phyloP scores from a whole-genome alignment of 768 basidiomycete species.

The Fibroporia radiculosa region DNA sequence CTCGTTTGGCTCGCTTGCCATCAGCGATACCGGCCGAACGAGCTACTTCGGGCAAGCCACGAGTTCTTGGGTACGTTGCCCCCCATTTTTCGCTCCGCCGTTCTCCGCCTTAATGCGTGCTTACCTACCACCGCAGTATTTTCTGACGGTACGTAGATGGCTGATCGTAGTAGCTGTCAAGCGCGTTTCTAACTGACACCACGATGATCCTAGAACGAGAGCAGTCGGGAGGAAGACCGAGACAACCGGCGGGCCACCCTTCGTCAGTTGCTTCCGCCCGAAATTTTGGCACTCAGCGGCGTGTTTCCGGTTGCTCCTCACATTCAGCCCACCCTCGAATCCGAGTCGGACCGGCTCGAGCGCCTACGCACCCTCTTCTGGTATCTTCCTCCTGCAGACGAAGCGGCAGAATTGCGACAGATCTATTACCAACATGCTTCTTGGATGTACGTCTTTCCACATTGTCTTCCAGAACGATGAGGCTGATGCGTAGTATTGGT shows the following conservation, averaged over 20 bases:
- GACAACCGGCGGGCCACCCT: constrained; percentile 41
- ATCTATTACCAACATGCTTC: constrained; percentile 60
- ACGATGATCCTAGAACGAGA: constrained; percentile 46
- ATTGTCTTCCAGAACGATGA: neutral
- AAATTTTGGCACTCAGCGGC: constrained; percentile 56
- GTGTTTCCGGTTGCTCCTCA: constrained; percentile 53
- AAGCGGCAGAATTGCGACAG: constrained; percentile 52
- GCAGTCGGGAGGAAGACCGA: constrained; percentile 45
- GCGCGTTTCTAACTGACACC: constrained; percentile 7
- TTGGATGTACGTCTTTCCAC: constrained; percentile 47
- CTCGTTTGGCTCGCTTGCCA: constrained; percentile 74
- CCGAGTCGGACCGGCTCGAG: constrained; percentile 22
- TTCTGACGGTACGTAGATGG: constrained; percentile 50
- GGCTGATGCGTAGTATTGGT: constrained; percentile 1
- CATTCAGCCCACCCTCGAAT: constrained; percentile 27
- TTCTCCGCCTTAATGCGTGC: constrained; percentile 8
- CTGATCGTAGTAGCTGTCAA: neutral
- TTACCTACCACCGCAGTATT: constrained; percentile 40
- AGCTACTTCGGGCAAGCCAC: constrained; percentile 74
- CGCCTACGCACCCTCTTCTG: constrained; percentile 53
- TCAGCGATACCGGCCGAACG: constrained; percentile 61
- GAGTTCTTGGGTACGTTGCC: constrained; percentile 59
- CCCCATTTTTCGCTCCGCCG: constrained; percentile 5
- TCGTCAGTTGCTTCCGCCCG: constrained; percentile 48
- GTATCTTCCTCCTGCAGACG: constrained; percentile 59